Evolutionary conservation across 1,284 basidiomycete species (phyloP).

Genomic region (Bondarzewia mesenterica): DNA sequence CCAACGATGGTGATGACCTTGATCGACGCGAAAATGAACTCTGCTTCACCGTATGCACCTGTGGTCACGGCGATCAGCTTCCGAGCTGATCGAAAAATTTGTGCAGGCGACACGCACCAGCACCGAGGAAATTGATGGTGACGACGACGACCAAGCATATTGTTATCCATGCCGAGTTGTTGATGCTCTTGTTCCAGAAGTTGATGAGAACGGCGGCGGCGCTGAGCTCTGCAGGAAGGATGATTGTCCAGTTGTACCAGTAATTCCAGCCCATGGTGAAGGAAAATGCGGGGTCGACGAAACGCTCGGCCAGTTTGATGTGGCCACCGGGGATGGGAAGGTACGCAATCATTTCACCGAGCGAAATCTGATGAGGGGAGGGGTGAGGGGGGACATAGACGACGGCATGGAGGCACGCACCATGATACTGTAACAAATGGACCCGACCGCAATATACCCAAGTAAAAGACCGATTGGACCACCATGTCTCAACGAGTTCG

Average conservation of each 20-base stretch:
- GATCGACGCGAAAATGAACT: slow-evolving; percentile 53
- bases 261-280: slow-evolving; percentile 70
- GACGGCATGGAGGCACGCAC: slow-evolving; percentile 11
- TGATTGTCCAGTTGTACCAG: slow-evolving; percentile 53
- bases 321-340: slow-evolving; percentile 66
- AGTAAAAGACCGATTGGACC: slow-evolving; percentile 58
- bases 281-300: slow-evolving; percentile 61
- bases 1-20: slow-evolving; percentile 46
- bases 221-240: slow-evolving; percentile 53
- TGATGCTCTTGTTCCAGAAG: slow-evolving; percentile 42
- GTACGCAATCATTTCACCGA: slow-evolving; percentile 60
- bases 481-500: slow-evolving; percentile 41
- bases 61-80: slow-evolving; percentile 1
- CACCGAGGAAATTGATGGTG: slow-evolving; percentile 59
- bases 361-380: slow-evolving; percentile 29
- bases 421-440: slow-evolving; percentile 48
- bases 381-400: neutral
- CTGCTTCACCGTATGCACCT: slow-evolving; percentile 45
- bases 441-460: slow-evolving; percentile 54
- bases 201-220: slow-evolving; percentile 60
- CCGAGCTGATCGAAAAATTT: neutral
- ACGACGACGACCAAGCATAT: slow-evolving; percentile 57
- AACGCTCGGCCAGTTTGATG: slow-evolving; percentile 61
- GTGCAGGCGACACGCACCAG: slow-evolving; percentile 20
- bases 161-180: slow-evolving; percentile 54